Evolutionary conservation across 2,329 filamentous ascomycete genomes (phyloP).

Genomic region (Blumeriella jaapii): DNA sequence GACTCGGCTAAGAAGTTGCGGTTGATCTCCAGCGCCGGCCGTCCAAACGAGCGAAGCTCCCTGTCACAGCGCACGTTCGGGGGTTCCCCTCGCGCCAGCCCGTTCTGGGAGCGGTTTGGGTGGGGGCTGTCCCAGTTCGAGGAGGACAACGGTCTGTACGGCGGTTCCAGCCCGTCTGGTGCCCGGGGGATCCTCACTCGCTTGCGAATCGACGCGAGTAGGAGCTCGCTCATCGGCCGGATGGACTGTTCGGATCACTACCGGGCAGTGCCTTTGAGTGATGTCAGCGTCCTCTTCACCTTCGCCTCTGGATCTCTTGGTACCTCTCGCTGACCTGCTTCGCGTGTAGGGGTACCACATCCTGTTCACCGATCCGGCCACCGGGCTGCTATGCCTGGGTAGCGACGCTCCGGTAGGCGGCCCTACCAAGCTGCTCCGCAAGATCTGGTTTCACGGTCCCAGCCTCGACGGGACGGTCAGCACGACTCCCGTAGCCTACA

Average conservation of each 20-base stretch:
- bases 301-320: too few species aligned
- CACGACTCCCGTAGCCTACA: conserved; percentile 40
- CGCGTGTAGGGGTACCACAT: conserved; percentile 44
- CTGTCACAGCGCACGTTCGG: conserved; percentile 22
- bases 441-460: conserved; percentile 38
- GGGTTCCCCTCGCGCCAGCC: conserved; percentile 12
- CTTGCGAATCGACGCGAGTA: conserved; percentile 11
- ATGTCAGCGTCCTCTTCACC: too few species aligned
- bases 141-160: conserved; percentile 6
- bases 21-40: conserved; percentile 49
- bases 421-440: conserved; percentile 44
- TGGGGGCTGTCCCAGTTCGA: conserved; percentile 9
- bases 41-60: conserved; percentile 27
- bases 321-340: too few species aligned
- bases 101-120: conserved; percentile 21
- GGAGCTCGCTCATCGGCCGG: conserved; percentile 10
- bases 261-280: conserved; percentile 50
- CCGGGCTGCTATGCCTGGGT: conserved; percentile 45
- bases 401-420: conserved; percentile 46
- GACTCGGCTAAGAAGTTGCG: conserved; percentile 46
- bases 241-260: conserved; percentile 41
- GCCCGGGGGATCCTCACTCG: conserved; percentile 11
- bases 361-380: conserved; percentile 50
- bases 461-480: conserved; percentile 2
- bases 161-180: not conserved